A percentile compares a stretch with the other conserved stretches of the same genome.
Evolutionary conservation across 345 rosid genomes (phyloP).

Genomic region (Camelina laxa): DNA sequence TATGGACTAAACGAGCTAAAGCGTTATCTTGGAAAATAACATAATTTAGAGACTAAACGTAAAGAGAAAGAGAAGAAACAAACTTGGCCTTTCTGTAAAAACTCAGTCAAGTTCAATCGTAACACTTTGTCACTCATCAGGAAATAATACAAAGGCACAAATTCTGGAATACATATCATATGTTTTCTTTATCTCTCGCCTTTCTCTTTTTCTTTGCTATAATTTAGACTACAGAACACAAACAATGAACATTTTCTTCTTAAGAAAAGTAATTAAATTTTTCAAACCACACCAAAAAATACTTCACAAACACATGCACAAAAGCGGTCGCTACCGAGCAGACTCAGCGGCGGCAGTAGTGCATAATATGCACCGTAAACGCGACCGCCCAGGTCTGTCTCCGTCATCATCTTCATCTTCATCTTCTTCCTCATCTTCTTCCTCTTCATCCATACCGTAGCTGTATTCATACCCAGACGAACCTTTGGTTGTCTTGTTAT

Average conservation of each 20-base stretch:
- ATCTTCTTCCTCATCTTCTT: constrained; percentile 34
- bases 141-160: constrained; percentile 13
- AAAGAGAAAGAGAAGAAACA: neutral
- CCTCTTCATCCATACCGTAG: constrained; percentile 41
- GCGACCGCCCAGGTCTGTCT: constrained; percentile 51
- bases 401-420: constrained; percentile 56
- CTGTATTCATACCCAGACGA: constrained; percentile 50
- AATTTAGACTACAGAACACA: constrained; percentile 31
- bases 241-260: constrained; percentile 24
- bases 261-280: neutral
- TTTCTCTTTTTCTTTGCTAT: constrained; percentile 7
- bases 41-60: neutral
- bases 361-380: constrained; percentile 87
- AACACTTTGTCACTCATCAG: neutral
- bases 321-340: constrained; percentile 32
- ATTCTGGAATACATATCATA: constrained; percentile 1
- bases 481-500: constrained; percentile 47
- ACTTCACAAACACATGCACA: constrained; percentile 38
- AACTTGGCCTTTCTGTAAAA: neutral
- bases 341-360: constrained; percentile 80
- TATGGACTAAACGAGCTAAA: neutral
- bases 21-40: neutral
- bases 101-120: neutral
- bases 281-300: constrained; percentile 38
- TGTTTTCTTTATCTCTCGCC: constrained; percentile 6